Conservation (phyloP, 148 eudicot genomes). For the Vaccinium macrocarpon region DNA sequence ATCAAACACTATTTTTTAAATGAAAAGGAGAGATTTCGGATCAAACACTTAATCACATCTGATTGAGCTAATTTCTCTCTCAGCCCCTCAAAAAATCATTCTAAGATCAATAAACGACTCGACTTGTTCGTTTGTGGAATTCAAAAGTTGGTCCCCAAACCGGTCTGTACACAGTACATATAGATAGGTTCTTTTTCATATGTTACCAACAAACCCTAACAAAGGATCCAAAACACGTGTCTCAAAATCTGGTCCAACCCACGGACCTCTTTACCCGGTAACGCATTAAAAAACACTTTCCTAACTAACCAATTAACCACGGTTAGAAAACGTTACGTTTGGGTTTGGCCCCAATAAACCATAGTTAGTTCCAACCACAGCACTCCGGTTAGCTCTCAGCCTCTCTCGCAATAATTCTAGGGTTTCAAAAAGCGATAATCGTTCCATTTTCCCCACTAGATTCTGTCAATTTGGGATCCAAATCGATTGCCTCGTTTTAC, state of each 20-base stretch:
- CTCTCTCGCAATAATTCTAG: neutral
- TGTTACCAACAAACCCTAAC: too few relatives aligned
- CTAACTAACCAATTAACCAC: conserved; percentile 7
- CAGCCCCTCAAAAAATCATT: too few relatives aligned
- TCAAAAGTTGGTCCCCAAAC: too few relatives aligned
- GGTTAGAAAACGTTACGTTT: neutral
- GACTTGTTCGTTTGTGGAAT: too few relatives aligned
- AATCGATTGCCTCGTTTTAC: neutral
- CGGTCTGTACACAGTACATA: too few relatives aligned
- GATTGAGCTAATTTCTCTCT: too few relatives aligned
- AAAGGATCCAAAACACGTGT: neutral
- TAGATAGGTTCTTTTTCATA: too few relatives aligned
- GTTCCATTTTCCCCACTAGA: neutral
- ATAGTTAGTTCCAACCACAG: conserved; percentile 9
- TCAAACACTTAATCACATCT: too few relatives aligned
- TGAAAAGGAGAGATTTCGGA: too few relatives aligned
- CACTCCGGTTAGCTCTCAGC: neutral
- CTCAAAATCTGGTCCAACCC: neutral
- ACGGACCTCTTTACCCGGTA: neutral
- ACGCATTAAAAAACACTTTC: neutral
- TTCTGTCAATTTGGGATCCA: neutral
- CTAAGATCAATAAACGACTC: too few relatives aligned
- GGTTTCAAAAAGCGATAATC: neutral
- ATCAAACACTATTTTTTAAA: too few relatives aligned
- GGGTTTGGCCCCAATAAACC: neutral